These are phyloP conservation scores for Fistulifera pelliculosa DNA, from an alignment of 108 stramenopile species.

Conservation along the genomic window DNA sequence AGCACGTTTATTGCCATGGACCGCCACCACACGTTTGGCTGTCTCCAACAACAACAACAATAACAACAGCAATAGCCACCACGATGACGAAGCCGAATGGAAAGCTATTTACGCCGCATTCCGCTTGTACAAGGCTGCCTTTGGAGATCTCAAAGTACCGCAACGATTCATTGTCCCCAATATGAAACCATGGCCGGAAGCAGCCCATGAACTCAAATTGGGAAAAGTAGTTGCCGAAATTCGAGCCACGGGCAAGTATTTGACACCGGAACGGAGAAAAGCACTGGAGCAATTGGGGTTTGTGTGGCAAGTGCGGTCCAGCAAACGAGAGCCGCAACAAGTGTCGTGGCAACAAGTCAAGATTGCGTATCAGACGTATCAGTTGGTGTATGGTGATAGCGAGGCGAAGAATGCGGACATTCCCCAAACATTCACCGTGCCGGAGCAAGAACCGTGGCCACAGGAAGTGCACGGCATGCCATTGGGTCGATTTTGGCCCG, in stretches of 20 bases:
- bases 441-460: slow-evolving; percentile 68
- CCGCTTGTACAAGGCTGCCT: slow-evolving; percentile 77
- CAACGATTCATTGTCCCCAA: slow-evolving; percentile 71
- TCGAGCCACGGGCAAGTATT: slow-evolving; percentile 72
- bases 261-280: slow-evolving; percentile 46
- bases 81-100: slow-evolving; percentile 63
- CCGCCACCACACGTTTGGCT: not conserved
- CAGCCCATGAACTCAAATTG: slow-evolving; percentile 67
- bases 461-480: slow-evolving; percentile 65
- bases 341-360: no score
- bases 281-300: slow-evolving; percentile 76
- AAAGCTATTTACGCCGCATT: slow-evolving; percentile 66
- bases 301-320: slow-evolving; percentile 68
- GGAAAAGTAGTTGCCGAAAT: slow-evolving; percentile 70
- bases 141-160: slow-evolving; percentile 84
- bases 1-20: no score
- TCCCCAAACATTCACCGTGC: slow-evolving; percentile 61
- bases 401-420: slow-evolving; percentile 33
- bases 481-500: slow-evolving; percentile 25
- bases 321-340: slow-evolving; percentile 6
- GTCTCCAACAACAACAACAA: not conserved
- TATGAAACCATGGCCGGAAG: slow-evolving; percentile 74
- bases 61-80: no score
- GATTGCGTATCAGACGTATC: no score
- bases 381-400: slow-evolving; percentile 1